Conservation (phyloP, 116 monocot genomes). For the Phalaenopsis hybrid region DNA sequence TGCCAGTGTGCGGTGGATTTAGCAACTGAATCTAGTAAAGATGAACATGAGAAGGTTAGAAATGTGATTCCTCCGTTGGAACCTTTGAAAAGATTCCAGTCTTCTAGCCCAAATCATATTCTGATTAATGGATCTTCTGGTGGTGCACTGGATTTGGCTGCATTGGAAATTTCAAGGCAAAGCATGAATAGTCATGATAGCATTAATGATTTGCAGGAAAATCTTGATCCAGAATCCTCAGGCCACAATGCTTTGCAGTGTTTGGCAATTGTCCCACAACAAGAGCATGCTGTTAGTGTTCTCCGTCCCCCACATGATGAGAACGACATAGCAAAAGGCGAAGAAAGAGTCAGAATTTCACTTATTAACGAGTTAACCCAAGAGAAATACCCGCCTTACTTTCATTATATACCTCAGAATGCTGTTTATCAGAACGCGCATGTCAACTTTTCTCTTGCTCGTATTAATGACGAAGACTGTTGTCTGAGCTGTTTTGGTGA, state of each 20-base stretch:
- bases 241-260: constrained; percentile 6
- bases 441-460: constrained; percentile 71
- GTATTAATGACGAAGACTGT: constrained; percentile 79
- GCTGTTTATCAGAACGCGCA: constrained; percentile 63
- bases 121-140: constrained; percentile 1
- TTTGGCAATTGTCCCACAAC: constrained; percentile 22
- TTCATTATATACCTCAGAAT: constrained; percentile 69
- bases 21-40: constrained; percentile 20
- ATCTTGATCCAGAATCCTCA: constrained; percentile 7
- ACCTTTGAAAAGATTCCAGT: background rate
- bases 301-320: constrained; percentile 53
- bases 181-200: background rate
- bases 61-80: constrained; percentile 16
- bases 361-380: constrained; percentile 55
- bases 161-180: background rate
- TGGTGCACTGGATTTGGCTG: background rate
- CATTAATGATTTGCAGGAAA: constrained; percentile 8
- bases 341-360: constrained; percentile 69
- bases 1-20: constrained; percentile 47
- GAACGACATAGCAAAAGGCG: constrained; percentile 70
- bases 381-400: constrained; percentile 52
- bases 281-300: constrained; percentile 28
- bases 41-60: constrained; percentile 12
- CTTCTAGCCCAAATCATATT: background rate
- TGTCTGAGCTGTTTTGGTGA: constrained; percentile 81